Base-by-base conservation (phyloP, 768 basidiomycete species). In the Boletus vermiculosoides region DNA sequence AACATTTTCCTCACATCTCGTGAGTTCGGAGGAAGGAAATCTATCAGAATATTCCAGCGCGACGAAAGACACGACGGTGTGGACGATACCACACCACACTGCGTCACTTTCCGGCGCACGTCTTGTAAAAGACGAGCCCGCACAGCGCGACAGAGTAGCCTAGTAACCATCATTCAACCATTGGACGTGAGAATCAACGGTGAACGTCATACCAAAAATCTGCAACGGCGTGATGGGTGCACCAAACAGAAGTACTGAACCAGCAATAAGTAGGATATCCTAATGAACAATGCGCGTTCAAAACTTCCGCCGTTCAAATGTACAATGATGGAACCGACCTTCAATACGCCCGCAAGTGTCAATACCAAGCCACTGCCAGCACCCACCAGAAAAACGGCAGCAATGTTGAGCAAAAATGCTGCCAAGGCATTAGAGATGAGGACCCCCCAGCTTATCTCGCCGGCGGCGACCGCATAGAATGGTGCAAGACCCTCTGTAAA, bases 241-340 rank as follows among this genome's bases (percentile, higher is more conserved):
- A 40, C 90, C 86, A 67, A 96, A 96, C 55, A 96, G 76, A 52
- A 94, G 70, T 33, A 98, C 94, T 1, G 93, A 95, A 45, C 93
- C 94, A 9, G 84, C 81, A 73, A 99, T 94, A 57, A 98, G 85
- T 28, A 99, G 82, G 61, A 98, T 98, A 70, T 98, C 96, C 90
- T 69, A 25, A 13, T 3, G 11, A 18, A 90, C 22, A 36, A 31
- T 4, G 11, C 10, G 72, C 41, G 59, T 64, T 64, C 22, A 54
- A 37, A 34, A 34, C n/a, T 34, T 13, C 36, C n/a, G 20, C 34
- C 30, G 15, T 12, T 28, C 15, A 20, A 16, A 50, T 0, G 13
- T 28, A 20, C 22, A 28, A 51, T 9, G 33, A 28, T 1, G 16
- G 28, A 44, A 69, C 77, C 41, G 65, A 88, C 87, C 82, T 95